Evolutionary conservation across 176 grass and related monocot species (phyloP).

Genomic region (Ensete ventricosum): DNA sequence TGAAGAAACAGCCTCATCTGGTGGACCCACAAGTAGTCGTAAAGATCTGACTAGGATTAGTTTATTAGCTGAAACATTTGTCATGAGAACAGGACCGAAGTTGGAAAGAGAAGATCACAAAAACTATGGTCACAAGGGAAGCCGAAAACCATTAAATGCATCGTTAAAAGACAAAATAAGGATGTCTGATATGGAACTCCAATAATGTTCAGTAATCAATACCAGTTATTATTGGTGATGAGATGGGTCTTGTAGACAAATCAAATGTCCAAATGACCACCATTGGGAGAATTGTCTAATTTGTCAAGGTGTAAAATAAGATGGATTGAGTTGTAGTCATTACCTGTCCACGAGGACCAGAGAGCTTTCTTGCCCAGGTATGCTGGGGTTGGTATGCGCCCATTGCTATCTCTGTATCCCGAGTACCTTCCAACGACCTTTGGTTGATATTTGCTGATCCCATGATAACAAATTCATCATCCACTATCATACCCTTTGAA

Average conservation of each 20-base stretch:
- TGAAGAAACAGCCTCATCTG: no score
- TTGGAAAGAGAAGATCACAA: neutral
- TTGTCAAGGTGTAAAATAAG: neutral
- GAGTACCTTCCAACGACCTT: slow-evolving; percentile 73
- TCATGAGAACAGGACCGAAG: neutral
- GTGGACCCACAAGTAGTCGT: no score
- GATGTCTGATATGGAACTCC: no score
- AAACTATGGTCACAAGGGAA: neutral
- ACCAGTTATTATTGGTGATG: neutral
- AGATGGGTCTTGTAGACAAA: neutral
- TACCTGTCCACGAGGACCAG: slow-evolving; percentile 81
- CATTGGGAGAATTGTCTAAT: neutral
- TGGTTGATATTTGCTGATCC: slow-evolving; percentile 92
- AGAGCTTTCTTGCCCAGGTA: slow-evolving; percentile 63
- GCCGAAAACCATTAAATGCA: no score
- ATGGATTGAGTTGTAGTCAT: neutral
- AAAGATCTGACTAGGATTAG: neutral
- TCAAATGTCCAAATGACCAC: neutral
- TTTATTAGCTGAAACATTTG: no score
- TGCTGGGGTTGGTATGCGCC: slow-evolving; percentile 82
- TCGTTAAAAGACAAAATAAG: no score
- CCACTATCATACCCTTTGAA: slow-evolving; percentile 92
- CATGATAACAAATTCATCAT: slow-evolving; percentile 84
- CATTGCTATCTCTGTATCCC: slow-evolving; percentile 91
- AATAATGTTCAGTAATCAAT: neutral